Evolutionary conservation across 371 early-diverging fungal species (phyloP), one percentile per base, ranked within the genome.

Genomic region (Lichtheimia hyalospora): DNA sequence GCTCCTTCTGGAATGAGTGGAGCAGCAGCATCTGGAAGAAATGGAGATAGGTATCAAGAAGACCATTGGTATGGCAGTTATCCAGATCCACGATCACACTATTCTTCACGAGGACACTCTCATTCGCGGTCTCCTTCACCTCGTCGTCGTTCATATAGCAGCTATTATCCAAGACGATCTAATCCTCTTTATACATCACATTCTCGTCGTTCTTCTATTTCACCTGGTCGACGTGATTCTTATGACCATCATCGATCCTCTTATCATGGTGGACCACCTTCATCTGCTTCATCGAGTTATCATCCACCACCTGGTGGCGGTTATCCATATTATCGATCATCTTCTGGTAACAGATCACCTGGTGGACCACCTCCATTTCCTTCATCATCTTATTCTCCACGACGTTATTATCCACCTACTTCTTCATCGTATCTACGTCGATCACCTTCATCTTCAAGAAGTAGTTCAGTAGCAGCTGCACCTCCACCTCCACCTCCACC

Each of bases 71-170:
- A 56, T 23, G 51, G 56, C 18, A 41, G 40, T 18, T 69, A 73
- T 34, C 50, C 67, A 1, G 73, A 73, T 39, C 54, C 66, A 14
- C 52, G 67, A 59, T 46, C 54, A 1, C 56, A 50, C 21, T 62
- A 61, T 25, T 39, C 63, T 12, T 51, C 66, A 14, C 65, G 61
- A 3, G 63, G 69, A 25, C 73, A 69, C 49, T 69, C 73, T 7
- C 74, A 68, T 10, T 74, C 74, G n/a, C 53, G 68, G 18, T 49
- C 54, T 16, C 60, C 64, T 20, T 75, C 76, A 23, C 73, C 76
- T 15, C 61, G 70, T 42, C 63, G 75, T 42, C 65, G 68, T 5
- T 75, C 73, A 3, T 71, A 69, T 43, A 66, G 62, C 13, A 27
- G 67, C 5, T 75, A 75, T 54, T 73, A 72, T 49, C 56, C 62